Evolutionary conservation across 1,284 basidiomycete genomes (phyloP).

Genomic region (Ustilago bromivora): DNA sequence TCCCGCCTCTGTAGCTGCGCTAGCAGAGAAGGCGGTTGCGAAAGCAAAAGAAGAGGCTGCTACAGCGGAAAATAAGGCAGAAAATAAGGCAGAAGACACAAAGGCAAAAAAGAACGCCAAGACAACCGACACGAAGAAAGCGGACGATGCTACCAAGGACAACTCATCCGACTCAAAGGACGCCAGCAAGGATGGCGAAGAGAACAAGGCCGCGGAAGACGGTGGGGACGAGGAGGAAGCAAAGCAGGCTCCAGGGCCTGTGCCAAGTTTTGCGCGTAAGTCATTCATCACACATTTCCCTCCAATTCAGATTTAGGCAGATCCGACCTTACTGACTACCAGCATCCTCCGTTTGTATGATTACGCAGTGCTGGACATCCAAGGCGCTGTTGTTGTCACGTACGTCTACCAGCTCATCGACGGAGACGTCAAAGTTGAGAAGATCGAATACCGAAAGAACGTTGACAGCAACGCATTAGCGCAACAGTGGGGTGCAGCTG

Average conservation of each 20-base stretch:
- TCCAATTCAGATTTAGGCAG: not conserved
- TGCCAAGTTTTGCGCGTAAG: slow-evolving; percentile 62
- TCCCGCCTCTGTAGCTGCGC: slow-evolving; percentile 31
- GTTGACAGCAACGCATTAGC: slow-evolving; percentile 48
- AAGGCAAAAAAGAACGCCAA: slow-evolving; percentile 31
- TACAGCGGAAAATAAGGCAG: slow-evolving; percentile 21
- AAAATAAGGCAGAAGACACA: slow-evolving; percentile 29
- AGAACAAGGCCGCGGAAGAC: slow-evolving; percentile 7
- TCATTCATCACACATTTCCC: not conserved
- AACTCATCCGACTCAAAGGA: slow-evolving; percentile 34
- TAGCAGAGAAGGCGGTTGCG: slow-evolving; percentile 26
- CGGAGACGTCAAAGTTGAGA: slow-evolving; percentile 68
- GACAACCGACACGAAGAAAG: slow-evolving; percentile 28
- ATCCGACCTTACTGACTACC: not conserved
- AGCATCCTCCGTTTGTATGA: not conserved
- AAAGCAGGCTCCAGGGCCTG: slow-evolving; percentile 50
- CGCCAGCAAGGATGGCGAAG: slow-evolving; percentile 13
- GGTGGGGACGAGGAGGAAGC: slow-evolving; percentile 34
- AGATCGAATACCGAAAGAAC: slow-evolving; percentile 67
- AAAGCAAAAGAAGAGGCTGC: slow-evolving; percentile 27
- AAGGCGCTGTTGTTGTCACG: slow-evolving; percentile 66
- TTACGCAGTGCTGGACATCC: slow-evolving; percentile 64
- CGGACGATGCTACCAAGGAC: slow-evolving; percentile 25
- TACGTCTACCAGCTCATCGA: slow-evolving; percentile 69
- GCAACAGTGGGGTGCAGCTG: slow-evolving; percentile 32